Base-by-base conservation (phyloP, 495 filamentous ascomycete genomes). In the Daldinia childiae region DNA sequence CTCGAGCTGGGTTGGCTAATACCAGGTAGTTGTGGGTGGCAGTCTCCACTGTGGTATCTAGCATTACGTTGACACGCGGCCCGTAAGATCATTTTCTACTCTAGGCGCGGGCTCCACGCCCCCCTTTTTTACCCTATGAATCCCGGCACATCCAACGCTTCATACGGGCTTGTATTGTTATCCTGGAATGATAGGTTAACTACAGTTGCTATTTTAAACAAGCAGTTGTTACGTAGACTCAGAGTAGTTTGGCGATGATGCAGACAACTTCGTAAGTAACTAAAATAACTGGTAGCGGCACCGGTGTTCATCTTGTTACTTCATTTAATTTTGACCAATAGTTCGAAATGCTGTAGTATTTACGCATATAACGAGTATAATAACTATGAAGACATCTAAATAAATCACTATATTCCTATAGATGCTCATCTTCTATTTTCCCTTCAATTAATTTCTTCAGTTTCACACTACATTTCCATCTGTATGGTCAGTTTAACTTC, bases 1-100 rank as follows among this genome's bases (percentile, higher is more conserved):
- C 9, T 50, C 26, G 39, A 41, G 43, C 7, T 21, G 17, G 43
- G 43, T 7, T 48, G 41, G 41, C 17, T 17, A 21, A 45, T 17
- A 45, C 41, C 1, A 8, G 2, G 41, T 45, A 19, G 6, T 34
- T 17, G 17, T 21, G 48, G 54, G 24, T 41, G 17, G 34, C 21
- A n/a, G 38, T 64, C 56, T 29, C 68, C 62, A 65, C 62, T n/a
- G 12, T 17, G 45, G 45, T 39, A 57, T 55, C 54, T 45, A 64
- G 61, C 67, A 70, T 70, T 60, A 29, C 56, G 55, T 56, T 12
- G 68, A 61, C 68, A 66, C 68, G 68, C 68, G 68, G 68, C 68
- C 68, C 58, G 19, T 51, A 57, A 71, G 62, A 71, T 65, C 68
- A 50, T 62, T 71, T 56, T 62, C 57, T 39, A 65, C 34, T 48